phyloP scores from a whole-genome alignment of 371 early-diverging fungal genomes.

The Smittium mucronatum region DNA sequence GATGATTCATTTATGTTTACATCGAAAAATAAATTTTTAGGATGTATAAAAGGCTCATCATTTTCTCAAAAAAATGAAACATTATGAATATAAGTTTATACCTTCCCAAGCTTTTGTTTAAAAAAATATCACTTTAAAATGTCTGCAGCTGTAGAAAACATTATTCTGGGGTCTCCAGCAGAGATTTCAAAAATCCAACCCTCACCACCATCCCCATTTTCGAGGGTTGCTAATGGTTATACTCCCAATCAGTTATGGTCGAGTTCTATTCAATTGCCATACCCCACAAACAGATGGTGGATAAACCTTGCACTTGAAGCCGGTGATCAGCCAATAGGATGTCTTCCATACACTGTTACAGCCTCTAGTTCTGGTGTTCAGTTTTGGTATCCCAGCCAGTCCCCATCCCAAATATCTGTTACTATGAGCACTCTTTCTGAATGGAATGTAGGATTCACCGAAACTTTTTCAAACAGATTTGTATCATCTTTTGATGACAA shows the following conservation, averaged over 20 bases:
- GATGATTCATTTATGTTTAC: too few species aligned
- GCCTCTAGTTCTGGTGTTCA: slow-evolving; percentile 13
- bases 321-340: slow-evolving; percentile 27
- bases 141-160: too few species aligned
- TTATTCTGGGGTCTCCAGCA: too few species aligned
- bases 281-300: slow-evolving; percentile 39
- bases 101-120: too few species aligned
- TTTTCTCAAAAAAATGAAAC: too few species aligned
- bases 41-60: too few species aligned
- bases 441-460: slow-evolving; percentile 19
- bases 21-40: too few species aligned
- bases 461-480: slow-evolving; percentile 8
- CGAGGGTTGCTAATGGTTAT: neutral
- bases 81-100: too few species aligned
- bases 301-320: slow-evolving; percentile 28
- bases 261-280: neutral
- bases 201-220: neutral
- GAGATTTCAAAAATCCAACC: neutral
- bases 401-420: slow-evolving; percentile 18
- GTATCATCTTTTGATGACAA: slow-evolving; percentile 16
- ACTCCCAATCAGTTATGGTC: neutral
- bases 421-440: slow-evolving; percentile 23
- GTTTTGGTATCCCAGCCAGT: slow-evolving; percentile 22
- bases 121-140: too few species aligned
- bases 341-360: slow-evolving; percentile 30